Conservation (phyloP, 352 stramenopile species). For the Pythium rhizo-oryzae region DNA sequence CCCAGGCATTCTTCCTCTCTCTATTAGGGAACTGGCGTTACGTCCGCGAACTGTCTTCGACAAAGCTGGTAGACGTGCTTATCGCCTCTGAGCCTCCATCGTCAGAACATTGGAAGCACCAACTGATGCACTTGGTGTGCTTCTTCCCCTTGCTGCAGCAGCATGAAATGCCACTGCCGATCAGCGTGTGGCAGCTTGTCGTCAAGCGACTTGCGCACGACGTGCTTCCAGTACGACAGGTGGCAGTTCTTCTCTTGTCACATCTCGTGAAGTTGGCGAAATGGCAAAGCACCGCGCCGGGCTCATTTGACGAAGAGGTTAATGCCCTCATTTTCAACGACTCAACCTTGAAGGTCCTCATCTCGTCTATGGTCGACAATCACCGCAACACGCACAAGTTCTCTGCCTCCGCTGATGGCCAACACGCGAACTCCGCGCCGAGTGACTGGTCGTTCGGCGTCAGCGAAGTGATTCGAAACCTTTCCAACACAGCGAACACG, state of each 20-base stretch:
- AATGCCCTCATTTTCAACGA: slow-evolving; percentile 48
- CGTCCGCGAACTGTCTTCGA: slow-evolving; percentile 26
- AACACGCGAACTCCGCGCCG: slow-evolving; percentile 64
- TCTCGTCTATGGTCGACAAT: slow-evolving; percentile 57
- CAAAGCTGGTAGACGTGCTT: slow-evolving; percentile 37
- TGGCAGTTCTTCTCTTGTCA: slow-evolving; percentile 51
- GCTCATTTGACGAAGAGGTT: slow-evolving; percentile 8
- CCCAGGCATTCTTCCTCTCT: slow-evolving; percentile 57
- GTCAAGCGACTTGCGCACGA: slow-evolving; percentile 57
- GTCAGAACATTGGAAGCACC: slow-evolving; percentile 75
- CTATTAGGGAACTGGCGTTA: slow-evolving; percentile 61
- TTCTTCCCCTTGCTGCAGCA: slow-evolving; percentile 66
- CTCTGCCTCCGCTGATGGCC: slow-evolving; percentile 64
- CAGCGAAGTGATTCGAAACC: slow-evolving; percentile 55
- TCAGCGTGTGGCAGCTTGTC: slow-evolving; percentile 53
- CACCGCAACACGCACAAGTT: slow-evolving; percentile 67
- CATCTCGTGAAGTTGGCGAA: slow-evolving; percentile 61
- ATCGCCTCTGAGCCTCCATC: slow-evolving; percentile 41
- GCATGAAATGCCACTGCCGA: slow-evolving; percentile 42
- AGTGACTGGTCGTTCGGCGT: slow-evolving; percentile 82
- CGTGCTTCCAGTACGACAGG: slow-evolving; percentile 64
- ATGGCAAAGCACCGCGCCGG: slow-evolving; percentile 4
- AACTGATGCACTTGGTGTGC: slow-evolving; percentile 72
- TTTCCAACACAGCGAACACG: slow-evolving; percentile 44
- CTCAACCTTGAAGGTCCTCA: slow-evolving; percentile 41